These are phyloP conservation scores for Elongisporangium anandrum DNA, from an alignment of 352 stramenopile genomes.

Conservation along the genomic window DNA sequence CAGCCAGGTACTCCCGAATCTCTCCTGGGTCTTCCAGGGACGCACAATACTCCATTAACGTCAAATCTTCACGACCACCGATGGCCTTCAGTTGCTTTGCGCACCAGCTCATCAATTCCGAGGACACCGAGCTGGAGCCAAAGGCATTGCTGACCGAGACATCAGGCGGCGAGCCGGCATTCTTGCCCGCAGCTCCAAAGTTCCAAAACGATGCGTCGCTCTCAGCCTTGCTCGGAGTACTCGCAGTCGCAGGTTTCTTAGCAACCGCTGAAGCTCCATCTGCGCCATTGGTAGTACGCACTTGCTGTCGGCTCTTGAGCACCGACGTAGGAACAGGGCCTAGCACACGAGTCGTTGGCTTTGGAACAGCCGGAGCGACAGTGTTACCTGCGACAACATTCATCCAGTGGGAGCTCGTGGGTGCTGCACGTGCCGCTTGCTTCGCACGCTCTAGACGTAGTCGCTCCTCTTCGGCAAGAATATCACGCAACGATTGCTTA, in stretches of 20 bases:
- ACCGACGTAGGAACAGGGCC: constrained; percentile 74
- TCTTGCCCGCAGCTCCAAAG: constrained; percentile 54
- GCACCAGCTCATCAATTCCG: constrained; percentile 79
- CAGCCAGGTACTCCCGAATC: constrained; percentile 95
- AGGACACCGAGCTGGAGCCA: constrained; percentile 38
- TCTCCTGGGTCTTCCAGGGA: constrained; percentile 92
- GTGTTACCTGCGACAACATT: constrained; percentile 78
- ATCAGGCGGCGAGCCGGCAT: constrained; percentile 3
- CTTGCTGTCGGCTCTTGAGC: constrained; percentile 71
- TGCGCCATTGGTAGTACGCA: constrained; percentile 32
- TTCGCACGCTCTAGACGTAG: constrained; percentile 63
- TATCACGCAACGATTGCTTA: constrained; percentile 77
- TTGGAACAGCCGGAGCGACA: constrained; percentile 36
- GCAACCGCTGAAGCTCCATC: constrained; percentile 8
- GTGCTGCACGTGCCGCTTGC: constrained; percentile 21
- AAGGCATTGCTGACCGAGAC: constrained; percentile 37
- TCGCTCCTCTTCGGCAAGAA: constrained; percentile 78
- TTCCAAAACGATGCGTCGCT: constrained; percentile 84
- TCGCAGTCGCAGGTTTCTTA: constrained; percentile 15
- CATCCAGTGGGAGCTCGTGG: constrained; percentile 73
- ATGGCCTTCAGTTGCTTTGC: constrained; percentile 79
- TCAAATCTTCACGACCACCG: constrained; percentile 70
- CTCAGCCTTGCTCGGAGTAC: constrained; percentile 39
- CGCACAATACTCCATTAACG: constrained; percentile 93
- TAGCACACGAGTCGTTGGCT: constrained; percentile 45